Conservation (phyloP, 1,139 yeast genomes). For the Candida sp. region DNA sequence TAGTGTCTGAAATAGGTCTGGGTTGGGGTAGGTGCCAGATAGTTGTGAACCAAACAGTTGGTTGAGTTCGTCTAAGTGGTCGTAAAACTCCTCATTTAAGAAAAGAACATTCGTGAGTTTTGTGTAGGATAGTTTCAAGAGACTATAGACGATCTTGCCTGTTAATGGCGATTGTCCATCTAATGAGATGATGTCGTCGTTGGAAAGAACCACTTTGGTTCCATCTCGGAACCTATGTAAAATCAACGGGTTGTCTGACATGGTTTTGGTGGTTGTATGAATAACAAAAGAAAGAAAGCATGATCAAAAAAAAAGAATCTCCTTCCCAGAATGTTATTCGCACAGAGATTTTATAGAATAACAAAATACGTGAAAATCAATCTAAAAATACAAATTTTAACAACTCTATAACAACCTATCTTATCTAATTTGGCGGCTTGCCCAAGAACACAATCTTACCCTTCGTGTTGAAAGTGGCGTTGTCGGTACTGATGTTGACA, state of each 20-base stretch:
- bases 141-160: not conserved
- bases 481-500: constrained; percentile 62
- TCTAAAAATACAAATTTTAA: too few species aligned
- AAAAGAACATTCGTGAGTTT: not conserved
- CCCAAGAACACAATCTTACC: constrained; percentile 60
- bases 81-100: not conserved
- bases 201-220: not conserved
- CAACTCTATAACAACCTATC: not conserved
- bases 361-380: constrained; percentile 24
- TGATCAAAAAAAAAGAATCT: not conserved
- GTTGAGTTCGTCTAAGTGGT: not conserved
- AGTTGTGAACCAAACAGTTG: too few species aligned
- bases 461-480: constrained; percentile 64
- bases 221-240: not conserved
- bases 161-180: not conserved
- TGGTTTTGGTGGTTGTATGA: not conserved
- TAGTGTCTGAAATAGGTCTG: too few species aligned
- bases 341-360: constrained; percentile 26
- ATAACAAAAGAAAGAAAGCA: not conserved
- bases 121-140: not conserved
- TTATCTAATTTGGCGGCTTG: constrained; percentile 52
- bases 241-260: not conserved
- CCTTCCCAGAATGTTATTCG: not conserved
- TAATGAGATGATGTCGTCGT: not conserved
- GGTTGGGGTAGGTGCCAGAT: too few species aligned